Evolutionary conservation across 805 yeast species (phyloP).

Genomic region (Nakazawaea holstii): DNA sequence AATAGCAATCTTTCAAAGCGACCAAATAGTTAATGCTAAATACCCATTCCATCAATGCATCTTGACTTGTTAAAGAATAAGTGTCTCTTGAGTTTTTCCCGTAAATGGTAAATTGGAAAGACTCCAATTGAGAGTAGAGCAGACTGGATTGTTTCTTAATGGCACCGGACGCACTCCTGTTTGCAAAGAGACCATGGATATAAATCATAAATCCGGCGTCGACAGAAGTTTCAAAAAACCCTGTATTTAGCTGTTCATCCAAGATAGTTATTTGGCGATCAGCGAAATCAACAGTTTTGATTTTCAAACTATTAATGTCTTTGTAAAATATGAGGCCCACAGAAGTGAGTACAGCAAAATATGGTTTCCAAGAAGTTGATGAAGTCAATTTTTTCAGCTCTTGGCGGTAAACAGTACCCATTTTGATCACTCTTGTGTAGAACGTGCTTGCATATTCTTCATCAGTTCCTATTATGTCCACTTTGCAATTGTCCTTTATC

Average conservation of each 20-base stretch:
- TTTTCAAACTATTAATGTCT: conserved; percentile 27
- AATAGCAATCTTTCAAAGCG: conserved; percentile 35
- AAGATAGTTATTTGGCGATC: conserved; percentile 18
- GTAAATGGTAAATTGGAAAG: conserved; percentile 31
- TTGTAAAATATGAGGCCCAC: conserved; percentile 45
- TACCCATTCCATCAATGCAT: conserved; percentile 57
- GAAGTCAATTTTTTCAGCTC: conserved; percentile 27
- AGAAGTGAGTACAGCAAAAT: conserved; percentile 43
- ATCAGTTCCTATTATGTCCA: not conserved
- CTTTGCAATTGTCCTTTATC: not conserved
- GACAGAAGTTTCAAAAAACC: conserved; percentile 9
- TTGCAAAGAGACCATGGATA: conserved; percentile 11
- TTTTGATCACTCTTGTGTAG: conserved; percentile 31
- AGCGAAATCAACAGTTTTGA: conserved; percentile 15
- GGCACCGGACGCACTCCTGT: not conserved
- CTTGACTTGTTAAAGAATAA: conserved; percentile 35
- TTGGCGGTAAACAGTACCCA: conserved; percentile 34
- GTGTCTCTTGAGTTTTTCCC: conserved; percentile 33
- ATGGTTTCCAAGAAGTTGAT: conserved; percentile 34
- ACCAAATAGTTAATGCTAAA: conserved; percentile 47
- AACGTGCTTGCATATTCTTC: not conserved
- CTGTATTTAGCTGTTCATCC: conserved; percentile 18
- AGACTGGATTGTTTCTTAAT: not conserved
- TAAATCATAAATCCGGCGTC: conserved; percentile 1
- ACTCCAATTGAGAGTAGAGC: conserved; percentile 2